phyloP scores from a whole-genome alignment of 2,329 filamentous ascomycete genomes.

The Arthrocladium fulminans region DNA sequence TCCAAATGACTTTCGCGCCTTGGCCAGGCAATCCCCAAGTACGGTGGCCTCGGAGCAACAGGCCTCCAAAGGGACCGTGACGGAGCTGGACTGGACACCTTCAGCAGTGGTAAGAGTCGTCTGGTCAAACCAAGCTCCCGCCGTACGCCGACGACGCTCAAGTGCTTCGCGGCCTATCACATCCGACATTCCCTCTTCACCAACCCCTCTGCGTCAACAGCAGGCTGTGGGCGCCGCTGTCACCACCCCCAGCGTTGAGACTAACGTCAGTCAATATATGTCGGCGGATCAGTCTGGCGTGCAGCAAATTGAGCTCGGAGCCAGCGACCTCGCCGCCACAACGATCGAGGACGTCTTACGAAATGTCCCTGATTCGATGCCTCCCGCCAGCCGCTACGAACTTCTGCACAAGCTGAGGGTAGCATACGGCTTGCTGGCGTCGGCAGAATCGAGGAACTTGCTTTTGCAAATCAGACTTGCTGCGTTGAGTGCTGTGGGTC shows the following conservation, averaged over 20 bases:
- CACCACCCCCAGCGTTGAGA: conserved; percentile 20
- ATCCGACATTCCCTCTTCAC: conserved; percentile 1
- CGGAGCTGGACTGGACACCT: conserved; percentile 53
- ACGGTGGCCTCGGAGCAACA: conserved; percentile 29
- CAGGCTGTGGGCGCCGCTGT: background rate
- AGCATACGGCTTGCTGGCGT: conserved; percentile 67
- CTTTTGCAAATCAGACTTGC: conserved; percentile 74
- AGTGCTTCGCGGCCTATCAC: background rate
- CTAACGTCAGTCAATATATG: background rate
- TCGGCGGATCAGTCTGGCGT: background rate
- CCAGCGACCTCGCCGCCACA: conserved; percentile 16
- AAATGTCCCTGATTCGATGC: conserved; percentile 53
- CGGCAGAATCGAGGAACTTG: conserved; percentile 59
- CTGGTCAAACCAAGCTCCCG: conserved; percentile 54
- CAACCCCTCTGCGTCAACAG: conserved; percentile 27
- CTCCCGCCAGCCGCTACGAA: conserved; percentile 68
- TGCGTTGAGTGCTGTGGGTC: conserved; percentile 82
- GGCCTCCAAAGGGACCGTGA: conserved; percentile 25
- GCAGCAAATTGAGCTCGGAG: conserved; percentile 12
- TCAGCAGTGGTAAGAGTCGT: conserved; percentile 73
- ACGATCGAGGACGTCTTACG: conserved; percentile 31
- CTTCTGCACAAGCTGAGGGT: conserved; percentile 72
- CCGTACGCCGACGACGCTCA: conserved; percentile 4
- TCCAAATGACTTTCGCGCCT: conserved; percentile 76
- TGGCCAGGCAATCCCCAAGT: conserved; percentile 43